A percentile compares a stretch with the other conserved stretches of the same genome.
These are phyloP conservation scores for Neoascochyta sp. DNA, from an alignment of 2,329 filamentous ascomycete genomes.

Conservation along the genomic window DNA sequence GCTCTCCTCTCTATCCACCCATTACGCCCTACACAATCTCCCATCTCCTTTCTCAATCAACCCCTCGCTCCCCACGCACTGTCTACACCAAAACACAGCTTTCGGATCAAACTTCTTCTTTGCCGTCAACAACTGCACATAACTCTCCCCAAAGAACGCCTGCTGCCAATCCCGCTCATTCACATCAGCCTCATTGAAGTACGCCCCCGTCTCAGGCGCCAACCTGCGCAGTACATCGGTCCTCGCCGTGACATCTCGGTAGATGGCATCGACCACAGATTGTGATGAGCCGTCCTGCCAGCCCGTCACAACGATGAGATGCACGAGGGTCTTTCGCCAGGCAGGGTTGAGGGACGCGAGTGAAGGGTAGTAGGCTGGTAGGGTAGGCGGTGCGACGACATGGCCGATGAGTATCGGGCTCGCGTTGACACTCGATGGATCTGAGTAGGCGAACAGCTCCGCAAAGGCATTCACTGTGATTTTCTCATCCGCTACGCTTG, in stretches of 20 bases:
- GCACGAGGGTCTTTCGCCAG: constrained; percentile 23
- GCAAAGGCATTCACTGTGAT: constrained; percentile 12
- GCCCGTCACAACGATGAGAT: constrained; percentile 14
- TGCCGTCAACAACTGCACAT: constrained; percentile 12
- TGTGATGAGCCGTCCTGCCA: constrained; percentile 13
- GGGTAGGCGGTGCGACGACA: constrained; percentile 16
- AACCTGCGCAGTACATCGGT: constrained; percentile 13
- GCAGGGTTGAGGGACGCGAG: constrained; percentile 18
- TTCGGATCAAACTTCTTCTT: constrained; percentile 23
- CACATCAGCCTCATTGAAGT: constrained; percentile 28
- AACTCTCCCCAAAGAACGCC: constrained; percentile 19
- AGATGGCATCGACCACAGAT: constrained; percentile 11
- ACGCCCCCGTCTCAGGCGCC: constrained; percentile 22
- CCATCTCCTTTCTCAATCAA: constrained; percentile 14
- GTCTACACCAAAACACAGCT: constrained; percentile 20
- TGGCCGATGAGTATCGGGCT: constrained; percentile 23
- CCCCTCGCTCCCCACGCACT: constrained; percentile 28
- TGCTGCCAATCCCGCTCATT: constrained; percentile 26
- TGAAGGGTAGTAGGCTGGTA: constrained; percentile 13
- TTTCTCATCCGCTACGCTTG: constrained; percentile 13
- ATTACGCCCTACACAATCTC: constrained; percentile 11
- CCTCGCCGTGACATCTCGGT: constrained; percentile 16
- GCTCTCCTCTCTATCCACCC: no score
- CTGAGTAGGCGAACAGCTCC: no score
- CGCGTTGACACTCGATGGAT: no score